Evolutionary conservation across 345 rosid genomes (phyloP), one percentile per base, ranked within the genome.

Genomic region (Pseudoturritis turrita): DNA sequence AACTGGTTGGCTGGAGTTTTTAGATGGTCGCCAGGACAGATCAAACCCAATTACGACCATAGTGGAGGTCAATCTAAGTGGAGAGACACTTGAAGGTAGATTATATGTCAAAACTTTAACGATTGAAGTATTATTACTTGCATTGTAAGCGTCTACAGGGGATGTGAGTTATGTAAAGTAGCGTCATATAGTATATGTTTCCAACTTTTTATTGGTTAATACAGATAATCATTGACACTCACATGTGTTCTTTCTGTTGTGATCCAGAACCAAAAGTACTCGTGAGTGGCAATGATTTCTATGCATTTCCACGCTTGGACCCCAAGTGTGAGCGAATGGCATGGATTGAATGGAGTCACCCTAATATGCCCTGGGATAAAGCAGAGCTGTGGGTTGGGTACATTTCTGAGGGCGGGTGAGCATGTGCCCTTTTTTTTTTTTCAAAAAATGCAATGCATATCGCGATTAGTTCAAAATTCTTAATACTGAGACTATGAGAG

Each of bases 361-460:
- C 99, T 45, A 88, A 87, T 78, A 91, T 89, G 97, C 96, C 96
- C 11, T 91, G 99, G 99, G 99, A 95, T 73, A 88, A 82, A 83
- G 45, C 99, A 17, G 89, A 95, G 75, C 86, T 95, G 23, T 95
- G 97, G 96, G 93, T 89, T 80, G 99, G 96, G 56, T 84, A 87
- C 80, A 83, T 91, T 66, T 84, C 93, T 10, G 88, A 88, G 72
- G 72, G 61, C 78, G 96, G 97, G 99, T 95, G 60, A 80, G 74
- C 65, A 43, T 59, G 10, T 64, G 17, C 66, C 31, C 11, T 4
- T n/a, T 12, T 50, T 7, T 21, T 57, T 15, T n/a, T n/a, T n/a
- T n/a, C n/a, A n/a, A n/a, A 21, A 13, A 33, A 25, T 63, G 39
- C 26, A 33, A 4, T 60, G 4, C 6, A 31, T 54, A 25, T 23